Conservation (phyloP, 352 stramenopile genomes). For the Thalassiosira oceanica region DNA sequence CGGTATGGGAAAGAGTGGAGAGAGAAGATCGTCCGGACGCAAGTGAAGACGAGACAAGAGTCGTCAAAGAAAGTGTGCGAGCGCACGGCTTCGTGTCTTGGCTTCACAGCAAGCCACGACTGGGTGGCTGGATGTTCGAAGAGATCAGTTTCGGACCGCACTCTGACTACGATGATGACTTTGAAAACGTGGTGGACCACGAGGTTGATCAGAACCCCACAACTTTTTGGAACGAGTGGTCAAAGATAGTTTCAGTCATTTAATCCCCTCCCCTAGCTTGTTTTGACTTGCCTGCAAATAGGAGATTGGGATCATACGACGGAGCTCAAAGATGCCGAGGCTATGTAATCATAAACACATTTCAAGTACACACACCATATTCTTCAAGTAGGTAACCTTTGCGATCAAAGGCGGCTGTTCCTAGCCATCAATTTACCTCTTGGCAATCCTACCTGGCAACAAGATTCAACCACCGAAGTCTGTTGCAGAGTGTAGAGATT, state of each 20-base stretch:
- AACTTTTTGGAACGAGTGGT: constrained; percentile 48
- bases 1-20: constrained; percentile 64
- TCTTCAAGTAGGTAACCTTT: no score
- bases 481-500: no score
- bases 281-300: no score
- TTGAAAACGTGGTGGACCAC: constrained; percentile 46
- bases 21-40: constrained; percentile 47
- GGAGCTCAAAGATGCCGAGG: no score
- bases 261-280: no score
- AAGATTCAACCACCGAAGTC: no score
- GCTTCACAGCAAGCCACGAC: constrained; percentile 19
- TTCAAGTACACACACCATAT: no score
- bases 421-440: no score
- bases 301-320: no score
- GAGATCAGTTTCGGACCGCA: constrained; percentile 49
- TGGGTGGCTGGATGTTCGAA: constrained; percentile 47
- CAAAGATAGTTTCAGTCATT: constrained; percentile 55
- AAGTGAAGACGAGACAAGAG: constrained; percentile 35
- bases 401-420: no score
- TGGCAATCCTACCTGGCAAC: no score
- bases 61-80: constrained; percentile 34
- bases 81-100: constrained; percentile 46
- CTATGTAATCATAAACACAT: no score
- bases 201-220: constrained; percentile 16
- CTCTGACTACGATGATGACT: constrained; percentile 45